Conservation (phyloP, 208 protist species). For the Histomonas meleagridis region DNA sequence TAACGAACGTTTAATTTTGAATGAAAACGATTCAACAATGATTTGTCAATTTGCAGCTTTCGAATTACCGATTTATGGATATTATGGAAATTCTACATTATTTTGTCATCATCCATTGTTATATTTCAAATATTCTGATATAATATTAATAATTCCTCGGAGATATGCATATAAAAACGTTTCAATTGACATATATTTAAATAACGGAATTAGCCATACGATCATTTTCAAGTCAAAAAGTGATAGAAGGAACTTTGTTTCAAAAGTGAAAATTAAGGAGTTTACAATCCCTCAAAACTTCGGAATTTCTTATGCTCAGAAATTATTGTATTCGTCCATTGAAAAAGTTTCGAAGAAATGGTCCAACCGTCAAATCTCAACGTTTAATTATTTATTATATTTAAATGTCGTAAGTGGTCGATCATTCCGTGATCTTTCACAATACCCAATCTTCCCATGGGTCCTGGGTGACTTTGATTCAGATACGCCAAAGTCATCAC, state of each 20-base stretch:
- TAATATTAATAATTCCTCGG: not conserved
- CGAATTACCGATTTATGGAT: not conserved
- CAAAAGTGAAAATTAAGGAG: too few relatives aligned
- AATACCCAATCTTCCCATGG: not conserved
- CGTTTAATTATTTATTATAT: not conserved
- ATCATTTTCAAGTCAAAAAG: not conserved
- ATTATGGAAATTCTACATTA: not conserved
- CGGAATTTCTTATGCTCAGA: too few relatives aligned
- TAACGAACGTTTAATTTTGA: not conserved
- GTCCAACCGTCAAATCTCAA: not conserved
- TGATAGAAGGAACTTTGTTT: too few relatives aligned
- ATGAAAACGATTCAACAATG: not conserved
- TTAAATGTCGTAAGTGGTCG: not conserved
- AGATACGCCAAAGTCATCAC: not conserved
- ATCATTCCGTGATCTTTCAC: not conserved
- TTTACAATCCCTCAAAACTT: too few relatives aligned
- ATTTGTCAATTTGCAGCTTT: not conserved
- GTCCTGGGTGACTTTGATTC: not conserved
- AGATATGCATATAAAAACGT: not conserved
- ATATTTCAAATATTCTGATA: not conserved
- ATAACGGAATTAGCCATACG: not conserved
- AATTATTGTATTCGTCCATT: too few relatives aligned
- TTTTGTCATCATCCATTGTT: constrained; percentile 1
- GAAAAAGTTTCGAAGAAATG: not conserved
- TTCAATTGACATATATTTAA: not conserved